phyloP scores from a whole-genome alignment of 306 rosid species.

The Trifolium repens region DNA sequence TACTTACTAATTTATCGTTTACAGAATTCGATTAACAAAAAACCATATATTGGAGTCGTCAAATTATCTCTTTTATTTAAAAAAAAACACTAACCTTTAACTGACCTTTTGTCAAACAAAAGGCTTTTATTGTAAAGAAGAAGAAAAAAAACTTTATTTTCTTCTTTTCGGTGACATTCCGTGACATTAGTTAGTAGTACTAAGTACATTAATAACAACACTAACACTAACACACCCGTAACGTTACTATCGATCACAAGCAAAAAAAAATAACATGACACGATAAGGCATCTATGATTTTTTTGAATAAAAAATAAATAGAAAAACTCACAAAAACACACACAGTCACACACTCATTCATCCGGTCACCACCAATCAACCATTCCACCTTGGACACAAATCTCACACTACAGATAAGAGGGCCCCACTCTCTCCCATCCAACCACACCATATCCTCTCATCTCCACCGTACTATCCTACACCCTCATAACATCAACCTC shows the following conservation, averaged over 20 bases:
- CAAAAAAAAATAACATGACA: not conserved
- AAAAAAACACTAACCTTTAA: no score
- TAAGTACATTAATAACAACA: not conserved
- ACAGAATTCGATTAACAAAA: no score
- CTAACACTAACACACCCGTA: not conserved
- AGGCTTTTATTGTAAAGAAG: no score
- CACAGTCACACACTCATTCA: slow-evolving; percentile 8
- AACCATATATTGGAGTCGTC: no score
- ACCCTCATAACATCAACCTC: slow-evolving; percentile 19
- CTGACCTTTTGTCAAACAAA: no score
- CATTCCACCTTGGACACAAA: slow-evolving; percentile 49
- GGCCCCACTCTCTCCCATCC: slow-evolving; percentile 50
- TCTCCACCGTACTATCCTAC: slow-evolving; percentile 20
- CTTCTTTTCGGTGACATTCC: slow-evolving; percentile 14
- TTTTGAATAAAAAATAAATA: not conserved
- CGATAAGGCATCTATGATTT: slow-evolving; percentile 47
- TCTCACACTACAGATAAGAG: slow-evolving; percentile 59
- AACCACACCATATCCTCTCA: slow-evolving; percentile 12
- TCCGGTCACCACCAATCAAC: slow-evolving; percentile 45
- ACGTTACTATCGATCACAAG: slow-evolving; percentile 17
- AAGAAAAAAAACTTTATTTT: no score
- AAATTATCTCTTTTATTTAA: no score
- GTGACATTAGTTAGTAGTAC: slow-evolving; percentile 7
- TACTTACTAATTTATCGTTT: no score
- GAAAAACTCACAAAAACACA: no score